Evolutionary conservation across 192 early-diverging fungal species (phyloP), one percentile per base, ranked within the genome.

Genomic region (Diversispora epigaea): DNA sequence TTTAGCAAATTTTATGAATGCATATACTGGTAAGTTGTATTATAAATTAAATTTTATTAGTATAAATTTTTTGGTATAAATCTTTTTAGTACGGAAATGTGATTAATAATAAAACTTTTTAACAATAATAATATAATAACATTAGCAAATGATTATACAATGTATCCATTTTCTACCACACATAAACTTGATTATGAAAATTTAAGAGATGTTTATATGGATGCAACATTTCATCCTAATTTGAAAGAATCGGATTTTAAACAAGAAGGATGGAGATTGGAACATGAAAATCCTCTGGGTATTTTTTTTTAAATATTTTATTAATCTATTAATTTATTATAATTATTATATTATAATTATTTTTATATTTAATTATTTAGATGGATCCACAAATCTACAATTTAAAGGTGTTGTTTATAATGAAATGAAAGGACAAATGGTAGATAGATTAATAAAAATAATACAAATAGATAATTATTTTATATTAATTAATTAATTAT

Each of bases 381-480:
- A 93, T 80, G 75, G 83, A 7, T 50, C 79, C 4, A 84, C 91
- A 5, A 91, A 92, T 21, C 84, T 94, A 46, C 83, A 92, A 49
- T 92, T 98, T 80, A 97, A 97, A 76, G 96, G 96, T 62, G 92
- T 98, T 32, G 96, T 98, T 22, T 98, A 95, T 77, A 98, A 98
- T 78, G 96, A 98, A 76, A 98, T 98, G 96, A 98, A 98, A 83
- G 96, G 96, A 12, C 82, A 83, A 61, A 84, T 83, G 76, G 86
- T 64, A 64, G n/a, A 45, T 9, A 64, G n/a, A 3, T 45, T 21
- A 40, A n/a, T 41, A n/a, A 41, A 44, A 45, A 64, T 6, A 3
- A 6, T 41, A 14, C 4, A 52, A 4, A 15, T 52, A 32, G 4
- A 32, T 10, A 6, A 12, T 60, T 11, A 60, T 60, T 60, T 8